These are phyloP conservation scores for Podila epicladia DNA, from an alignment of 192 early-diverging fungal species.

Conservation along the genomic window DNA sequence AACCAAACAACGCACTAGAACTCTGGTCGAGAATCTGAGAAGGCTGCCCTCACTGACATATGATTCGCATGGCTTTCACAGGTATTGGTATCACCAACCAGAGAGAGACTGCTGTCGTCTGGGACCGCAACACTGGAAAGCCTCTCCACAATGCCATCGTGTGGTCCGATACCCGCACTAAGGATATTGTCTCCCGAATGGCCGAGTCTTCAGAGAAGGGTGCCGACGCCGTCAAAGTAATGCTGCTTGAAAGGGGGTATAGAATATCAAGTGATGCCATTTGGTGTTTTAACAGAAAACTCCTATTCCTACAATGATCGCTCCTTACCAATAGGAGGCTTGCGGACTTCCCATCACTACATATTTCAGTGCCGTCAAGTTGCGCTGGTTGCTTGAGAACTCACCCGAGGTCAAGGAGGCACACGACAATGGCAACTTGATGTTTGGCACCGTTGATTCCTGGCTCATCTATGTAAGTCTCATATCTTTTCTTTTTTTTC, in stretches of 20 bases:
- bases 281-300: too few species aligned
- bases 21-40: too few species aligned
- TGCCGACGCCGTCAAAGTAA: slow-evolving; percentile 47
- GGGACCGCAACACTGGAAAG: slow-evolving; percentile 84
- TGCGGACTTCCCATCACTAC: slow-evolving; percentile 92
- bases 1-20: background rate
- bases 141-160: slow-evolving; percentile 90
- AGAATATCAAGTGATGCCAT: too few species aligned
- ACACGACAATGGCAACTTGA: slow-evolving; percentile 73
- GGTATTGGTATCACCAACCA: slow-evolving; percentile 95
- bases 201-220: slow-evolving; percentile 55
- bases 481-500: too few species aligned
- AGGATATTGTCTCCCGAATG: slow-evolving; percentile 73
- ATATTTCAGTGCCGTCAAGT: slow-evolving; percentile 93
- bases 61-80: slow-evolving; percentile 14
- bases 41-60: background rate
- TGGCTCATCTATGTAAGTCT: slow-evolving; percentile 89
- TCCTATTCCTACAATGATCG: too few species aligned
- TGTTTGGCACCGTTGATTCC: slow-evolving; percentile 93
- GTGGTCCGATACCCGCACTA: slow-evolving; percentile 91
- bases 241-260: background rate
- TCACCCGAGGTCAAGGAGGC: slow-evolving; percentile 75
- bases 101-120: slow-evolving; percentile 92
- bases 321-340: slow-evolving; percentile 38
- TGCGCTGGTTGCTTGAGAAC: slow-evolving; percentile 93